Conservation (phyloP, 2,329 filamentous ascomycete species). For the Fusarium setosum region DNA sequence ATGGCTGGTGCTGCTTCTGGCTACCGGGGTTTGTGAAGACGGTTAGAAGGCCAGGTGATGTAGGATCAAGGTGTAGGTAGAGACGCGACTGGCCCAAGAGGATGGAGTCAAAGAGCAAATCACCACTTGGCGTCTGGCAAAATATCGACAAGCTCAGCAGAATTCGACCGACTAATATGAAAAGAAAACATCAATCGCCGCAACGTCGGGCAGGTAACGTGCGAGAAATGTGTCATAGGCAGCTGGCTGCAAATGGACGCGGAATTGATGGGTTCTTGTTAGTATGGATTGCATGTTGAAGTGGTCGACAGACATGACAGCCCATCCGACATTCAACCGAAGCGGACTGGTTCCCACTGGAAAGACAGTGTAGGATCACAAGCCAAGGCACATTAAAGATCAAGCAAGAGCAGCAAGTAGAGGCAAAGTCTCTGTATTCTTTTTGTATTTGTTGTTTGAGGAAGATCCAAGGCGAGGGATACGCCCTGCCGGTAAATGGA, state of each 20-base stretch:
- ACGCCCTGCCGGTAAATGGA: conserved; percentile 1
- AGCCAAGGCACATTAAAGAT: neutral
- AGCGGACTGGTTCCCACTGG: neutral
- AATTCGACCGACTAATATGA: neutral
- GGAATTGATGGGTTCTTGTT: neutral
- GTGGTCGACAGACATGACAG: neutral
- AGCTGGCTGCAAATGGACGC: neutral
- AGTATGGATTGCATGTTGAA: neutral
- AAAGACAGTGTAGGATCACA: neutral
- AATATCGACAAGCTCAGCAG: neutral
- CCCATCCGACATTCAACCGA: conserved; percentile 27
- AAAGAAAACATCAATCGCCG: too few species aligned
- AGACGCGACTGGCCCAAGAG: neutral
- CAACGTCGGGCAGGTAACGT: neutral
- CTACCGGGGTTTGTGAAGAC: neutral
- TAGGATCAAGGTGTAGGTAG: neutral
- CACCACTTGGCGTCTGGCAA: neutral
- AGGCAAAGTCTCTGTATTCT: conserved; percentile 20
- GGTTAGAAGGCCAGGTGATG: neutral
- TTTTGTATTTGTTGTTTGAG: conserved; percentile 29
- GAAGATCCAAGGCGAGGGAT: conserved; percentile 17
- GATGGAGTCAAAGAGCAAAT: neutral
- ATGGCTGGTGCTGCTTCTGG: conserved; percentile 45
- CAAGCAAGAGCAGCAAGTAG: neutral
- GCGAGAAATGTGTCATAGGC: too few species aligned